These are phyloP conservation scores for Apiotrichum akiyoshidainum DNA, from an alignment of 1,284 basidiomycete genomes.

Conservation along the genomic window DNA sequence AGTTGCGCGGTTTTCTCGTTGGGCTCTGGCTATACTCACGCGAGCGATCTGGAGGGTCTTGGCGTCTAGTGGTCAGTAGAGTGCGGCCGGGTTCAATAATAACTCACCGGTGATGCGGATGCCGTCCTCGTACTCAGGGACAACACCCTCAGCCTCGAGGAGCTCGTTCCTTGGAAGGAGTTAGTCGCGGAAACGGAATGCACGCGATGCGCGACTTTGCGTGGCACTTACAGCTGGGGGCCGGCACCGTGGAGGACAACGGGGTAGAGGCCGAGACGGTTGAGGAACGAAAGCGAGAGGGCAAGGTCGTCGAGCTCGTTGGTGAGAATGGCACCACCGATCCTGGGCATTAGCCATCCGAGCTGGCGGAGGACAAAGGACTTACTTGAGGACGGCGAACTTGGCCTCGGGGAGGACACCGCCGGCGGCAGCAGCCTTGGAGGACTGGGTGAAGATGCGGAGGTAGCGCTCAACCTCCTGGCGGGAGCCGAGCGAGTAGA, in stretches of 20 bases:
- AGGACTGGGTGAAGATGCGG: slow-evolving; percentile 87
- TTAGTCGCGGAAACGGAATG: not conserved
- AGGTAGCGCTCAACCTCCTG: slow-evolving; percentile 95
- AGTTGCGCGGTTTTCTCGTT: too few species aligned
- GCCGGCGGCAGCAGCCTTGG: slow-evolving; percentile 62
- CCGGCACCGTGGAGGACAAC: slow-evolving; percentile 91
- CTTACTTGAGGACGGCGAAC: slow-evolving; percentile 82
- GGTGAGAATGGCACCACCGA: slow-evolving; percentile 83
- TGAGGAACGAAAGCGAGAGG: slow-evolving; percentile 86
- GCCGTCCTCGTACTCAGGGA: slow-evolving; percentile 92
- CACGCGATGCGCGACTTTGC: too few species aligned
- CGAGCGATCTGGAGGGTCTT: slow-evolving; percentile 89
- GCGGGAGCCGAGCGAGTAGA: slow-evolving; percentile 92
- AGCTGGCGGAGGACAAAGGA: not conserved
- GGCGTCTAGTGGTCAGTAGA: slow-evolving; percentile 59
- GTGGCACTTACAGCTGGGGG: slow-evolving; percentile 63
- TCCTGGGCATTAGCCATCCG: slow-evolving; percentile 45
- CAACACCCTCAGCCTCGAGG: slow-evolving; percentile 81
- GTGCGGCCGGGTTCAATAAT: not conserved
- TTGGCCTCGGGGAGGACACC: slow-evolving; percentile 61
- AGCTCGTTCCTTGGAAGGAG: slow-evolving; percentile 64
- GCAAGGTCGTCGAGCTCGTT: slow-evolving; percentile 87
- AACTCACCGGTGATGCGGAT: slow-evolving; percentile 83
- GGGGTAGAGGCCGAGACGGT: slow-evolving; percentile 88
- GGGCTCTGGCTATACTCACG: not conserved